phyloP scores from a whole-genome alignment of 176 grass and related monocot genomes.

The Musa schizocarpa region DNA sequence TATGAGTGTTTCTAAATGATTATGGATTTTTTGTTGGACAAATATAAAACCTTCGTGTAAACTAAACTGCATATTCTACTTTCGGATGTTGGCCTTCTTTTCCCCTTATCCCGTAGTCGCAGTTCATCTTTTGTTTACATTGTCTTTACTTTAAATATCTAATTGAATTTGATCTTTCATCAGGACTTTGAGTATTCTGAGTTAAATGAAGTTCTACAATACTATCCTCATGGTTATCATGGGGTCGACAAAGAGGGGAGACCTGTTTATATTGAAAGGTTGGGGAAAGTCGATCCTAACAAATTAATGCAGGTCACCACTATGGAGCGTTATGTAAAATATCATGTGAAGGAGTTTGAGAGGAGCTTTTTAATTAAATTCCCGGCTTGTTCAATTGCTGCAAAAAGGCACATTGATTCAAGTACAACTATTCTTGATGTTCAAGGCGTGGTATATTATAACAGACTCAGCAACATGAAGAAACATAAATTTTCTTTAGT shows the following conservation, averaged over 20 bases:
- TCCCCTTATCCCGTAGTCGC: background rate
- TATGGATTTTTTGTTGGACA: background rate
- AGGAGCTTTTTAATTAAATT: slow-evolving; percentile 85
- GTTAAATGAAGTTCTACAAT: slow-evolving; percentile 68
- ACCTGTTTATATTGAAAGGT: slow-evolving; percentile 94
- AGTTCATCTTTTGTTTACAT: background rate
- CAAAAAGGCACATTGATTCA: slow-evolving; percentile 85
- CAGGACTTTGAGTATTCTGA: slow-evolving; percentile 80
- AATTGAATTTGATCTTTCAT: slow-evolving; percentile 1
- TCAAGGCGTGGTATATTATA: slow-evolving; percentile 75
- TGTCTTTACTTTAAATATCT: background rate
- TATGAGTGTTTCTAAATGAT: background rate
- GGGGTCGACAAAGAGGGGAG: slow-evolving; percentile 88
- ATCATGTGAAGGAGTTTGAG: slow-evolving; percentile 94
- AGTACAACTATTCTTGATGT: slow-evolving; percentile 94
- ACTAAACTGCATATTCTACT: background rate
- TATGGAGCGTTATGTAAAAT: slow-evolving; percentile 83
- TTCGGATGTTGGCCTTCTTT: background rate
- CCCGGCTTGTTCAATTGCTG: slow-evolving; percentile 86
- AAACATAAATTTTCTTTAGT: background rate
- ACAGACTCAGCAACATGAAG: background rate
- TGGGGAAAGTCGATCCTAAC: slow-evolving; percentile 87
- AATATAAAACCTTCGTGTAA: background rate
- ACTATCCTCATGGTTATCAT: slow-evolving; percentile 98
- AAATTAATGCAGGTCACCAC: slow-evolving; percentile 91